Evolutionary conservation across 2,329 filamentous ascomycete genomes (phyloP), one percentile per base, ranked within the genome.

Genomic region (Emergomyces pasteurianus): DNA sequence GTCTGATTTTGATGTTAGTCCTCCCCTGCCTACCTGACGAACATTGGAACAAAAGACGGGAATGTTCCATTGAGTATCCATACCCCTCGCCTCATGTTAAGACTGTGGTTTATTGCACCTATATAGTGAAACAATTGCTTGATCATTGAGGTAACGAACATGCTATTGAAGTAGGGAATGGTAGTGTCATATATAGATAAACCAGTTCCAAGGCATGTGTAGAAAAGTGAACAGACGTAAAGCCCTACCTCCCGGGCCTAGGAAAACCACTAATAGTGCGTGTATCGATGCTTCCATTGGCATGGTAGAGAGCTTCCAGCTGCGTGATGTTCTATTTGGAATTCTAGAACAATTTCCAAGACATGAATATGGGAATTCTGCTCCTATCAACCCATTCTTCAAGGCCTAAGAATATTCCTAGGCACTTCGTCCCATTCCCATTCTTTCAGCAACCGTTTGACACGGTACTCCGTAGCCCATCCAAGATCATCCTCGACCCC

Each of bases 401-500:
- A 63, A 34, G 40, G 49, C 21, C 47, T 42, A 12, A 55, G 18
- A n/a, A 59, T 18, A n/a, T n/a, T 46, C 16, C 61, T 46, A 23
- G 31, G 21, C 16, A 12, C 28, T 31, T 66, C 65, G 31, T 63
- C 62, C 66, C 66, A 67, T 28, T 69, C 73, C 75, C 75, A 76
- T 60, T 75, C 72, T 58, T 70, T 68, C 46, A 76, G 64, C 63
- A 86, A 70, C 64, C 83, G 79, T 63, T 79, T 73, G 31, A 83
- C 79, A 43, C 84, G 78, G 69, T 86, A 85, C 65, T 83, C 78
- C 55, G 84, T 86, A 2, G 83, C 81, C 79, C 83, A 86, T 1
- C 84, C 85, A 40, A 85, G 77, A 66, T 87, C 85, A n/a, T 71
- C 73, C 69, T 87, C 84, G 34, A 87, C 80, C 12, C 79, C 82